A percentile compares a stretch with the other conserved stretches of the same genome.
These are phyloP conservation scores for Amylostereum areolatum DNA, from an alignment of 1,284 basidiomycete species.

Conservation along the genomic window DNA sequence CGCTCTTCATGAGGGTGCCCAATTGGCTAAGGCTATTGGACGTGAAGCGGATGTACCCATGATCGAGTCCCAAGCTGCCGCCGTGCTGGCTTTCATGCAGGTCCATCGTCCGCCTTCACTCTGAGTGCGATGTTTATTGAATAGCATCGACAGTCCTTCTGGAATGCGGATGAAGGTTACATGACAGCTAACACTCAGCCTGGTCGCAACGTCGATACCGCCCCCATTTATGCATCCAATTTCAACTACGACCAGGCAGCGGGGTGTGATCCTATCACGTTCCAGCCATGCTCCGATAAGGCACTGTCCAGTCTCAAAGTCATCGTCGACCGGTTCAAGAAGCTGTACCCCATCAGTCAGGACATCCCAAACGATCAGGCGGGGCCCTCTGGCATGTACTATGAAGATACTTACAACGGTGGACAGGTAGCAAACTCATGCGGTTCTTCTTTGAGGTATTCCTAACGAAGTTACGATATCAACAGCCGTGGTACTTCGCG, in stretches of 20 bases:
- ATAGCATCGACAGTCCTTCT: neutral
- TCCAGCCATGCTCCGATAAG: conserved; percentile 57
- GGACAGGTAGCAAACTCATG: neutral
- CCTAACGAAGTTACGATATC: neutral
- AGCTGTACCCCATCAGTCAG: conserved; percentile 45
- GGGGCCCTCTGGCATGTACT: neutral
- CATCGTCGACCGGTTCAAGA: conserved; percentile 50
- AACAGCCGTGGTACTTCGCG: neutral
- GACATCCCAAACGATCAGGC: conserved; percentile 25
- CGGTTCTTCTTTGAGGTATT: neutral
- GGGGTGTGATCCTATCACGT: conserved; percentile 45
- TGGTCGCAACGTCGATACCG: neutral
- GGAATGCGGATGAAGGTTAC: neutral
- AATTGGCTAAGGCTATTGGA: neutral
- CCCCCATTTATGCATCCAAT: neutral
- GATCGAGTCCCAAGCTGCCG: neutral
- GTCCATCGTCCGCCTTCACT: neutral
- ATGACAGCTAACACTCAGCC: neutral
- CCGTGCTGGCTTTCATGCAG: neutral
- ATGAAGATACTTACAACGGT: neutral
- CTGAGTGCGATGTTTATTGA: neutral
- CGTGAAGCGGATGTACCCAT: neutral
- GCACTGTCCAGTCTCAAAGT: conserved; percentile 48
- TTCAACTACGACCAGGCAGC: conserved; percentile 35
- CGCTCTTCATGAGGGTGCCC: neutral